Evolutionary conservation across 306 rosid genomes (phyloP).

Genomic region (Rosa rugosa): DNA sequence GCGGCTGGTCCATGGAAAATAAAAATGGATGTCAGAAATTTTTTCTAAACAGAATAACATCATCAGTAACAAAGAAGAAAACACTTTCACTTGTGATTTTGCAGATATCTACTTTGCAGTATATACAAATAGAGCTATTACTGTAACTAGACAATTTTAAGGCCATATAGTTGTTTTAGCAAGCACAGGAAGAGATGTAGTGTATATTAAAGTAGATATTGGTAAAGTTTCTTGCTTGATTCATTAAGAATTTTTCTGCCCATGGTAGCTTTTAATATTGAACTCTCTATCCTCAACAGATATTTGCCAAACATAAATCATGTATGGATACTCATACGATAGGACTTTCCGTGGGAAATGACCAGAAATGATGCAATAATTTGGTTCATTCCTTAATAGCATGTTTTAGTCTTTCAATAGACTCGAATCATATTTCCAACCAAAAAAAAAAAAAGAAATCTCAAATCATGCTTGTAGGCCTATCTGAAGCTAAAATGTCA

Average conservation of each 20-base stretch:
- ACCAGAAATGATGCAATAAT: not conserved
- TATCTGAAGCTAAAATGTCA: not conserved
- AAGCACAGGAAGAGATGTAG: not conserved
- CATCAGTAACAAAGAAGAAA: not conserved
- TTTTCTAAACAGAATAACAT: not conserved
- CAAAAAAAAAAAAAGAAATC: too few relatives aligned
- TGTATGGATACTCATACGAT: not conserved
- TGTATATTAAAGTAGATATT: not conserved
- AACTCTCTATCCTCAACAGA: not conserved
- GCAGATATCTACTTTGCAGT: not conserved
- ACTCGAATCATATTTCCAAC: not conserved
- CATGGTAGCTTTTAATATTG: not conserved
- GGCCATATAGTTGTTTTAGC: not conserved
- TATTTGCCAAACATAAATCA: not conserved
- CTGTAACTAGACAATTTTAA: not conserved
- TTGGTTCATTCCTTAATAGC: not conserved
- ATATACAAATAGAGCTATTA: not conserved
- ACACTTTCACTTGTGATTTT: not conserved
- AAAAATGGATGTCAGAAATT: slow-evolving; percentile 28
- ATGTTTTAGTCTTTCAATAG: not conserved
- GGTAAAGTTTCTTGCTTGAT: not conserved
- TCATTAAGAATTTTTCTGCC: not conserved
- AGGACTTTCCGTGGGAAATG: not conserved
- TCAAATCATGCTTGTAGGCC: not conserved
- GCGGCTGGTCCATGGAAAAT: slow-evolving; percentile 65